Evolutionary conservation across 1,139 yeast species (phyloP), one percentile per base, ranked within the genome.

Genomic region (Pichia sp.): DNA sequence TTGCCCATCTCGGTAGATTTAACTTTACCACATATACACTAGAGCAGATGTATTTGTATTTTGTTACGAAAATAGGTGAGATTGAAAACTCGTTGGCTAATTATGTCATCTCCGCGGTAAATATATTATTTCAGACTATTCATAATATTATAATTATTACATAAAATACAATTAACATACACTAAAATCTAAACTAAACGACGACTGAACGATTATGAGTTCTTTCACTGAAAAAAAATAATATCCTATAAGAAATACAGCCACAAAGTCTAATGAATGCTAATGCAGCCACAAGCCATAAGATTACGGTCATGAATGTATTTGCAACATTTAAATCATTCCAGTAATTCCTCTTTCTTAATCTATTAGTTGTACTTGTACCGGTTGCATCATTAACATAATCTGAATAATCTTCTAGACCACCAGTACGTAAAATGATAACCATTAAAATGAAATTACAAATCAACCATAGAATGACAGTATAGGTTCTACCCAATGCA

Each of bases 401-500:
- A 8, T 54, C 53, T 1, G 46, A 44, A 44, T 55, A 61, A 40
- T 61, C 64, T 46, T 59, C 64, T 26, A 63, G 44, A 16, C 66
- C 66, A 37, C 66, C 66, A 3, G 66, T 63, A 34, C 60, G 79
- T 49, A 85, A 70, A 9, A 85, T 89, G 23, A 82, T 77, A 82
- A 88, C 82, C 23, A 87, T 78, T 56, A 92, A 72, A 13, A 87
- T 67, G 59, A 86, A 72, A 62, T 92, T 92, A 30, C 84, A 72
- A 43, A 87, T 68, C 77, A 92, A 73, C 98, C 98, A 92, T 2
- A 80, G 67, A 58, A 90, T 73, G 30, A 92, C 97, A 24, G 94
- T 96, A 56, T 89, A 79, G 1, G 97, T 87, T 69, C 98, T 79
- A 44, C 92, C 89, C 62, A 88, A 90, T 58, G 95, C 83, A 49